These are phyloP conservation scores for Lecanoromycetidae sp. DNA, from an alignment of 2,329 filamentous ascomycete species.

Conservation along the genomic window DNA sequence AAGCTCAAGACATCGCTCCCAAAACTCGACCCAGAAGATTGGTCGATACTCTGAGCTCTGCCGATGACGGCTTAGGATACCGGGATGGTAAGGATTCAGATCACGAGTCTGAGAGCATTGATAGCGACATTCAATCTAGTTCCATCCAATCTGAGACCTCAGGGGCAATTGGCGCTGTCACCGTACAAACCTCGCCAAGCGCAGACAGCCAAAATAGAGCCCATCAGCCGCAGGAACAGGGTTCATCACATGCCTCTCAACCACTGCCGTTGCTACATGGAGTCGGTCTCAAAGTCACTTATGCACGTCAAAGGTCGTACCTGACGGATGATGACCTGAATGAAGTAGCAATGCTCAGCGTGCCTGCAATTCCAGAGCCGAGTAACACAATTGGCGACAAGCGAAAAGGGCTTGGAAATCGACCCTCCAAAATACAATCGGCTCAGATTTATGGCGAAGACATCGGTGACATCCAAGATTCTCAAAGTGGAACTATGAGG, in stretches of 20 bases:
- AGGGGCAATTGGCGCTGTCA: background rate
- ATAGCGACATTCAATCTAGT: background rate
- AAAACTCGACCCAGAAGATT: background rate
- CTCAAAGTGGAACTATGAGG: conserved; percentile 27
- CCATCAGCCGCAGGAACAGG: background rate
- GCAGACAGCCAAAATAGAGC: background rate
- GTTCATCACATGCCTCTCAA: background rate
- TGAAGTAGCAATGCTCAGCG: conserved; percentile 20
- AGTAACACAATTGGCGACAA: background rate
- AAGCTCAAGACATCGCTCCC: background rate
- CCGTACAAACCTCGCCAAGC: conserved; percentile 1
- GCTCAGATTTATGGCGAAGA: conserved; percentile 2
- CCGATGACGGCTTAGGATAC: background rate
- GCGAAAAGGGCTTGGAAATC: background rate
- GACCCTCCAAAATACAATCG: background rate
- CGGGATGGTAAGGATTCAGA: background rate
- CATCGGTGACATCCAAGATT: conserved; percentile 2
- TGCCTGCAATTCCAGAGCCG: conserved; percentile 2
- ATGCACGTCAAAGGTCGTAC: conserved; percentile 47
- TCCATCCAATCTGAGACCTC: conserved; percentile 1
- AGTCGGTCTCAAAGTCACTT: conserved; percentile 40
- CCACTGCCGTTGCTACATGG: background rate
- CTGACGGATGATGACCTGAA: conserved; percentile 41
- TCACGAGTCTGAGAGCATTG: background rate
- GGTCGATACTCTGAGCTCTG: conserved; percentile 5